Evolutionary conservation across 108 stramenopile genomes (phyloP), one percentile per base, ranked within the genome.

Genomic region (Schizochytrium sp.): DNA sequence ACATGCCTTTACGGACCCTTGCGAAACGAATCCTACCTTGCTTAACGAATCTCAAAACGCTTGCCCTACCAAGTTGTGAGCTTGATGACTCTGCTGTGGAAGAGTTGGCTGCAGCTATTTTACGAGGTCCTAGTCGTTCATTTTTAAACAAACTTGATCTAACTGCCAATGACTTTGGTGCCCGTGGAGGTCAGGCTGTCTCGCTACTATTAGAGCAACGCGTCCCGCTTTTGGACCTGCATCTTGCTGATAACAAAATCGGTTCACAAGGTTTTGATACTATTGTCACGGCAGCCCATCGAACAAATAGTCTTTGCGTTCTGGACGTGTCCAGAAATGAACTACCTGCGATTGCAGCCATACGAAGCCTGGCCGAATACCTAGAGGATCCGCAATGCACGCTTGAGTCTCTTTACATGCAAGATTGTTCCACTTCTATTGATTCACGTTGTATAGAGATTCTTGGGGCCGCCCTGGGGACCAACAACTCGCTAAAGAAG

Each of bases 401-500:
- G 12, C 64, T 69, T 69, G 64, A 69, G 64, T 10, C 28, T 38
- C 7, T 69, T 0, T 44, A 69, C 42, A 38, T 69, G 19, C 64
- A 69, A 15, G 64, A 69, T 7, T 69, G 64, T 15, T 8, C 64
- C 0, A 69, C 64, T 38, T 38, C 64, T 7, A 44, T 69, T 44
- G 64, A 69, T 44, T 38, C 64, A 15, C 64, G 64, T 69, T 69
- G 64, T 15, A 44, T 69, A 44, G 64, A 69, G 64, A 38, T 69
- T 0, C 64, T 69, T 7, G 64, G 64, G 42, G 64, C 64, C 7
- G 64, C 64, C 12, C 64, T 69, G 12, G 64, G 42, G 44, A 15
- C 28, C 42, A 69, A 69, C 3, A 44, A 8, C 15, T 13, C 64
- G 12, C 42, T 69, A 44, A 38, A 44, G 42, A 44, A 69, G 3